Base-by-base conservation (phyloP, 805 yeast species). In the Schizosaccharomyces octosporus region DNA sequence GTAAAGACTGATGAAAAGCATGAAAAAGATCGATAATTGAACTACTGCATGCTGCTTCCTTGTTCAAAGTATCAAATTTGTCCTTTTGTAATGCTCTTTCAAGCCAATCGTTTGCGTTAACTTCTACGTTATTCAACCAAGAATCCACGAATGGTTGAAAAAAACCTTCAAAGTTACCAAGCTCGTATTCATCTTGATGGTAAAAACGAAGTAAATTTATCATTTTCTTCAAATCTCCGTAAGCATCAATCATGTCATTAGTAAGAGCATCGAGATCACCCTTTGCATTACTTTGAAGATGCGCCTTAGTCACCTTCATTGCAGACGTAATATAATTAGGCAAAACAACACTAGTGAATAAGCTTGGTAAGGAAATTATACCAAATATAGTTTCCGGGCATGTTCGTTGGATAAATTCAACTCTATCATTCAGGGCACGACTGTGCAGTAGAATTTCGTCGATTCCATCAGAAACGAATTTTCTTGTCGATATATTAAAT, bases 1-100 rank as follows among this genome's bases (percentile, higher is more conserved):
- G 71, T 24, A 85, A 68, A 13, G 80, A 77, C 61, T 81, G 81
- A 63, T 78, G 77, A 43, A 85, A 76, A 68, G 85, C 74, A 9
- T 80, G 75, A 69, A 84, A 83, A 15, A 84, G 76, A 68, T 85
- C 93, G 27, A 78, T 68, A 0, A 84, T 85, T 0, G 90, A 84
- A 1, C 80, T 73, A 63, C 57, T 51, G 17, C 27, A 29, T 13
- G 69, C 60, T n/a, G 62, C 62, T 0, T 64, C 75, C 0, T 67
- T 67, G 6, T 21, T 24, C 31, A 19, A 13, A 24, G 31, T 29
- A 51, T 21, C 36, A 21, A 51, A 24, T 1, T 5, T 24, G 57
- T 51, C 57, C 15, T 51, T 51, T n/a, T 24, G 31, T 13, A 51
- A 51, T 9, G 57, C 31, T 51, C 57, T 9, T 17, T 17, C 9